Percentiles rank a stretch among this genome's conserved stretches.
phyloP scores from a whole-genome alignment of 2,329 filamentous ascomycete genomes.

The Colletotrichum lupini region DNA sequence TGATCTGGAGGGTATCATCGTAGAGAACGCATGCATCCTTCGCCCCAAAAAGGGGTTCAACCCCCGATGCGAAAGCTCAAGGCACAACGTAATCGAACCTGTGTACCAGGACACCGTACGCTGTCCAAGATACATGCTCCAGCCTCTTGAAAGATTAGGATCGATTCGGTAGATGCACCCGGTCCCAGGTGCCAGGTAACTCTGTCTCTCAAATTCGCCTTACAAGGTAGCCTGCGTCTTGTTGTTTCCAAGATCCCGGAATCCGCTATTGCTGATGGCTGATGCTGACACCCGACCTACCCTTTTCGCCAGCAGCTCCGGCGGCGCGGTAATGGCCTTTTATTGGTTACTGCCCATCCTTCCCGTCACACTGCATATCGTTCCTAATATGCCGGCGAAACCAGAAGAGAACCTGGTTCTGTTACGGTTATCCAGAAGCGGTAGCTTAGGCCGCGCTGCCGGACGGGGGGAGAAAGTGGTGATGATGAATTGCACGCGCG shows the following conservation, averaged over 20 bases:
- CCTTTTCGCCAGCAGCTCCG: not conserved
- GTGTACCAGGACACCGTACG: not conserved
- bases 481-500: not conserved
- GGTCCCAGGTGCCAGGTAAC: slow-evolving; percentile 14
- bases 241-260: not conserved
- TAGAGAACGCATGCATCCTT: not conserved
- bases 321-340: not conserved
- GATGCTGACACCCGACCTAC: slow-evolving; percentile 5
- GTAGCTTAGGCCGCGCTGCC: not conserved
- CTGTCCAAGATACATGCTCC: not conserved
- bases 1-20: not conserved
- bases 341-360: not conserved
- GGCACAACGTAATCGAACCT: not conserved
- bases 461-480: not conserved
- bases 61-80: not conserved
- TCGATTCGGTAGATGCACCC: not conserved
- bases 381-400: not conserved
- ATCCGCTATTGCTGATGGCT: not conserved
- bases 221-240: not conserved
- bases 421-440: slow-evolving; percentile 8
- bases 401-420: not conserved
- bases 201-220: not conserved
- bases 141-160: not conserved
- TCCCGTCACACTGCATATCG: not conserved
- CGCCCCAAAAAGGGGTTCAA: not conserved